These are phyloP conservation scores for Sequoia sempervirens DNA, from an alignment of 75 land plant genomes.

Conservation along the genomic window DNA sequence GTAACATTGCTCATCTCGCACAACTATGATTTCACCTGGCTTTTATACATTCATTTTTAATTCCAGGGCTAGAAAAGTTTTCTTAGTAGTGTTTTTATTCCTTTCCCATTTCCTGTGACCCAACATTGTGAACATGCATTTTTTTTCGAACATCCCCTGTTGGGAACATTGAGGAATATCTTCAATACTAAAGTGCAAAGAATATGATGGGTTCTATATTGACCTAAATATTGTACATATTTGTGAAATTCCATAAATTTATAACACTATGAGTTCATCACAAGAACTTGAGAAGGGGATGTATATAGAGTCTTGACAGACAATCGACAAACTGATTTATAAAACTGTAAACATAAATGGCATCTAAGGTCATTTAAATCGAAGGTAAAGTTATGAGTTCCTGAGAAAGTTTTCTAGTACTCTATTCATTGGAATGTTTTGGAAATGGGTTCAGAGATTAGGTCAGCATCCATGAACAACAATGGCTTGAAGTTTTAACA, in stretches of 20 bases:
- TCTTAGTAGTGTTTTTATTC: neutral
- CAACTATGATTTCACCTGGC: neutral
- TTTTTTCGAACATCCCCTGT: neutral
- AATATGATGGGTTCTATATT: neutral
- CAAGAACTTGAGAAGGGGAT: neutral
- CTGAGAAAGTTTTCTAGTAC: neutral
- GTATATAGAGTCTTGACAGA: neutral
- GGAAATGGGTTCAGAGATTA: conserved; percentile 1
- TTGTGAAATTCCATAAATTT: neutral
- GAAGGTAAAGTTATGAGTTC: conserved; percentile 1
- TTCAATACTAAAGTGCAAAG: neutral
- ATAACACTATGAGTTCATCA: neutral
- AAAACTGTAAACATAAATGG: neutral
- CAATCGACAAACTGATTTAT: neutral
- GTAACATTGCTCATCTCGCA: neutral
- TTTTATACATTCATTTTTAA: neutral
- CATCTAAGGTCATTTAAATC: neutral
- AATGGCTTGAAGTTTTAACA: neutral
- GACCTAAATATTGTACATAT: neutral
- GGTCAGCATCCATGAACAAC: neutral
- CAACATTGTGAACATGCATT: neutral
- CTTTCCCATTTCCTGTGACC: neutral
- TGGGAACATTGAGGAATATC: neutral
- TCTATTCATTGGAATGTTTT: neutral
- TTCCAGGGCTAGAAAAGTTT: neutral